Conservation (phyloP, 345 rosid genomes). For the Rubroshorea leprosula region DNA sequence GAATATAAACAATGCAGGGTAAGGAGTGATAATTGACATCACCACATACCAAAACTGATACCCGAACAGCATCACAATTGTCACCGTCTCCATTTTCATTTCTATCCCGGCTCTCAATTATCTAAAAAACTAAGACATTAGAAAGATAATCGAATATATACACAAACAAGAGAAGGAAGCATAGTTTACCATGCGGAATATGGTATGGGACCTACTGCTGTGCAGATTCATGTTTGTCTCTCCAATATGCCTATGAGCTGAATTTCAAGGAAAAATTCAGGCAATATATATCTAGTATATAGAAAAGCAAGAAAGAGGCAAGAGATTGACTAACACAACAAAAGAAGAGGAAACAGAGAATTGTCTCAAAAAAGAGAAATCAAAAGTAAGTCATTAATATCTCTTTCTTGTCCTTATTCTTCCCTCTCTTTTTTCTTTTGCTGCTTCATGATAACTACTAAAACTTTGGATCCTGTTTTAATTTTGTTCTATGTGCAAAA, state of each 20-base stretch:
- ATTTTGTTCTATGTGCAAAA: not conserved
- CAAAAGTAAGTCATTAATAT: not conserved
- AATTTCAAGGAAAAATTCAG: slow-evolving; percentile 19
- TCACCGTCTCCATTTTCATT: slow-evolving; percentile 51
- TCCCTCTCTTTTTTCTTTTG: not conserved
- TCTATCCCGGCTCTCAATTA: slow-evolving; percentile 87
- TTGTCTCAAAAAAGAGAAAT: no score
- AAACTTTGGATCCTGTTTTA: not conserved
- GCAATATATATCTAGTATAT: not conserved
- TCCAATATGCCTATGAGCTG: slow-evolving; percentile 95
- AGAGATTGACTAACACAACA: not conserved
- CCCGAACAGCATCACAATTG: slow-evolving; percentile 91
- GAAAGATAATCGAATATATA: slow-evolving; percentile 10
- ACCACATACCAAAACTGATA: slow-evolving; percentile 75
- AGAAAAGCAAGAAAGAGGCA: not conserved
- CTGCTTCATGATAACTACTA: not conserved
- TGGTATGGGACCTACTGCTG: slow-evolving; percentile 96
- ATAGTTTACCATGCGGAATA: slow-evolving; percentile 82
- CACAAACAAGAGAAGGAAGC: slow-evolving; percentile 4
- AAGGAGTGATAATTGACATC: not conserved
- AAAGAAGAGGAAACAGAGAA: not conserved
- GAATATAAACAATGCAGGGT: no score
- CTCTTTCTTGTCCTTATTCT: not conserved
- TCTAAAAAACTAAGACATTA: slow-evolving; percentile 35
- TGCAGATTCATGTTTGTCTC: slow-evolving; percentile 91